Evolutionary conservation across 2,329 filamentous ascomycete species (phyloP), one percentile per base, ranked within the genome.

Genomic region (Ilyonectria robusta): DNA sequence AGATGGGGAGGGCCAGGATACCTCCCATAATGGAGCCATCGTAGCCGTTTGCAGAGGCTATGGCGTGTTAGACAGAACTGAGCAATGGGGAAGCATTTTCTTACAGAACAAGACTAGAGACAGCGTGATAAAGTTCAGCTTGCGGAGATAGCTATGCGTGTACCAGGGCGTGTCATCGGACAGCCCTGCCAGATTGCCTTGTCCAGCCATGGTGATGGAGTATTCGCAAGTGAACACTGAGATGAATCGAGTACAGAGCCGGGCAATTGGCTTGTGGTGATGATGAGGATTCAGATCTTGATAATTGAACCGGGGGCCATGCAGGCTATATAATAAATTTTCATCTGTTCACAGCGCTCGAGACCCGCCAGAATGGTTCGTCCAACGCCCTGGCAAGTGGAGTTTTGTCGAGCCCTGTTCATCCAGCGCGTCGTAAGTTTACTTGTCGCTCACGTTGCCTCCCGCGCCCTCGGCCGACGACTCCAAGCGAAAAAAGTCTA

Each of bases 71-170:
- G 23, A 23, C 23, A 4, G 46, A 23, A 48, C 8, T n/a, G 46
- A 17, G 21, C 11, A 8, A 46, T 48, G 17, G 46, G 46, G 15
- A 6, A 23, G 19, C 13, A 15, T 19, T 26, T 31, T 46, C 13
- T 54, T 65, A 67, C 70, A 69, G 50, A 70, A 69, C 8, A 72
- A 44, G 10, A 66, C 48, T 15, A 70, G 62, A n/a, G 66, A 69
- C 1, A 70, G 6, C 35, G 70, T 57, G 8, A 70, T 69, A 51
- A 59, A 69, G 63, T 72, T 72, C 5, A 72, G 66, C 60, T 70
- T 69, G 35, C 65, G 21, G 11, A 72, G 42, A 37, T 72, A 56
- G 5, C 35, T 21, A 3, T 65, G 53, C 51, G 69, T 69, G 44
- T 64, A 72, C 70, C 70, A 72, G 3, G 70, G 61, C 40, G 48